These are phyloP conservation scores for Coniochaeta hoffmannii DNA, from an alignment of 2,329 filamentous ascomycete species.

Conservation along the genomic window DNA sequence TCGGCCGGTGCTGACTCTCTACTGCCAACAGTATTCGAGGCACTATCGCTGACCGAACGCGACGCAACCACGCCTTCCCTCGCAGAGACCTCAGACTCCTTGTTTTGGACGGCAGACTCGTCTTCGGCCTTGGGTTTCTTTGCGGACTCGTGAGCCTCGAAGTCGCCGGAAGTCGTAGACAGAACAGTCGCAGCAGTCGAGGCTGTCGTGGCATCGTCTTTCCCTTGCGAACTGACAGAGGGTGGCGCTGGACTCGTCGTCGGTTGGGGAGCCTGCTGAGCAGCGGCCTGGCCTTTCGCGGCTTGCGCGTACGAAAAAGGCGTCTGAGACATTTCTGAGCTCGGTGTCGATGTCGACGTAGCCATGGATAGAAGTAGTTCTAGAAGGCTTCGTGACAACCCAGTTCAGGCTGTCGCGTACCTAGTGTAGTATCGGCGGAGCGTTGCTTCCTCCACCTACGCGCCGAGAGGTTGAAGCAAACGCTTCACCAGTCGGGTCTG, in stretches of 20 bases:
- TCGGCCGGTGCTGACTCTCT: not conserved
- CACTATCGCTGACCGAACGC: constrained; percentile 9
- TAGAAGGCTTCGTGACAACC: not conserved
- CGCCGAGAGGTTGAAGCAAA: not conserved
- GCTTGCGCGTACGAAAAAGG: constrained; percentile 94
- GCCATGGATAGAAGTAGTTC: not conserved
- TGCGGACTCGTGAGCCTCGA: constrained; percentile 20
- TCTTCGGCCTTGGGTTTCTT: constrained; percentile 15
- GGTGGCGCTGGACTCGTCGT: constrained; percentile 22
- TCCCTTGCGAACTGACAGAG: constrained; percentile 23
- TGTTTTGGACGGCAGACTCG: constrained; percentile 17
- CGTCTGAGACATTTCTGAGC: constrained; percentile 41
- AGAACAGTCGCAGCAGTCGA: constrained; percentile 27
- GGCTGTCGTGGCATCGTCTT: constrained; percentile 24
- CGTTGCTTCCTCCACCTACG: constrained; percentile 1
- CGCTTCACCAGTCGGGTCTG: not conserved
- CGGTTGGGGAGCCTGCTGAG: constrained; percentile 28
- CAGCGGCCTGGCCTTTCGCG: constrained; percentile 65
- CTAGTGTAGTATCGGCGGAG: not conserved
- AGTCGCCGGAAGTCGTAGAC: constrained; percentile 27
- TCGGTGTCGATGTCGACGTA: constrained; percentile 2
- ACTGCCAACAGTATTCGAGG: constrained; percentile 7
- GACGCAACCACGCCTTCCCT: constrained; percentile 4
- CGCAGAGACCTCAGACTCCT: constrained; percentile 19
- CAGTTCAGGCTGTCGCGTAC: not conserved